Conservation (phyloP, 2,329 filamentous ascomycete species). For the Sclerotiophoma versabilis region DNA sequence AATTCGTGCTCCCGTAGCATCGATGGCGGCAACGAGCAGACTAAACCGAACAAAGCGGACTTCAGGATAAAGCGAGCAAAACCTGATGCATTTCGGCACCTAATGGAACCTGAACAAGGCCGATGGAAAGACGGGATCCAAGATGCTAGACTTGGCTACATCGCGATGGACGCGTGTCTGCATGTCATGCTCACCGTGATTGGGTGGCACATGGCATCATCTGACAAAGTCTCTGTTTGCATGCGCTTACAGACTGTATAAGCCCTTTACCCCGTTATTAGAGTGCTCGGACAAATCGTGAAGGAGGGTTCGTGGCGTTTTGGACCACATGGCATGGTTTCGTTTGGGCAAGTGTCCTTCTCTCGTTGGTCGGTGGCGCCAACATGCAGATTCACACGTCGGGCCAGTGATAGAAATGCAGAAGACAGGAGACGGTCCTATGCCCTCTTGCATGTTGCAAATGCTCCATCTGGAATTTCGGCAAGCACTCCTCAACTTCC, state of each 20-base stretch:
- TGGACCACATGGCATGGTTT: constrained; percentile 11
- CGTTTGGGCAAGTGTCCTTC: neutral
- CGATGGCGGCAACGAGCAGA: constrained; percentile 2
- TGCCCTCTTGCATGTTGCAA: neutral
- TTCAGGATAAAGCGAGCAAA: neutral
- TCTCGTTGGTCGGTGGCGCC: neutral
- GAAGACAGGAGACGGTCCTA: neutral
- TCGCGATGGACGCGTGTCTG: constrained; percentile 5
- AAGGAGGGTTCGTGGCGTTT: constrained; percentile 7
- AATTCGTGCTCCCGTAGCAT: constrained; percentile 15
- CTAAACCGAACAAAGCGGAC: neutral
- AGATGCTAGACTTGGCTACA: constrained; percentile 5
- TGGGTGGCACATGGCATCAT: constrained; percentile 16
- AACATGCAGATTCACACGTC: neutral
- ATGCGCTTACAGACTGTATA: constrained; percentile 6
- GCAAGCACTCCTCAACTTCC: neutral
- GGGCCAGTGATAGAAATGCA: neutral
- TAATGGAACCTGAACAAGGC: constrained; percentile 7
- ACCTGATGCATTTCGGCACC: neutral
- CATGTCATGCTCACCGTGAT: constrained; percentile 19
- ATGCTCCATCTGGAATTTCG: neutral
- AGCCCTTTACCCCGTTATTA: constrained; percentile 6
- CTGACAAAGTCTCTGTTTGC: constrained; percentile 14
- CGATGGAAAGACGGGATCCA: neutral
- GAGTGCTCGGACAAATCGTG: neutral